Evolutionary conservation across 176 grass and related monocot species (phyloP), one percentile per base, ranked within the genome.

Genomic region (Musa acuminata): DNA sequence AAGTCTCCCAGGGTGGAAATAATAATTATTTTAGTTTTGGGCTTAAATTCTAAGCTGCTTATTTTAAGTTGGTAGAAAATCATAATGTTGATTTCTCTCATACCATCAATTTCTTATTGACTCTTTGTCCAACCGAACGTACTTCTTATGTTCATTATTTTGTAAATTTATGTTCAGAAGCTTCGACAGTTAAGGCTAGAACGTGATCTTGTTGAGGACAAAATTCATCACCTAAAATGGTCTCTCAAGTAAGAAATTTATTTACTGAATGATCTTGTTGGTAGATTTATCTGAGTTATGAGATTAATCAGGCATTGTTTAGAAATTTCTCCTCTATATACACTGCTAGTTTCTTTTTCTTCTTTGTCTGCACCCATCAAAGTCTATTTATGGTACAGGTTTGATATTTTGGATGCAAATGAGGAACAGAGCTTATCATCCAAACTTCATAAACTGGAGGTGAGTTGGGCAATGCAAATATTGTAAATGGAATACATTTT

Each of bases 141-240:
- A 9, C 21, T 27, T 53, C 48, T 25, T 14, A 52, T 9, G 69
- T 73, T 57, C 5, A 19, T 51, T 49, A 53, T 49, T 49, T 25
- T 73, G 59, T 25, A 72, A 8, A 62, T 74, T 62, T 75, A 51
- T 74, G 72, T 53, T 49, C 80, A 98, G 95, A 88, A 89, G 73
- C 87, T 98, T 81, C 87, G 86, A 67, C 86, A 82, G 67, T 85
- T 89, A 75, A 94, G 95, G 70, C 89, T 83, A 75, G 86, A 98
- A 26, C 88, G 86, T 51, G 90, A 98, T 84, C 82, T 87, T 78
- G 72, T 94, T 82, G 95, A 98, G 69, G 95, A 98, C 79, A 91
- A 35, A 83, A 89, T 98, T 78, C 88, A 98, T 89, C 84, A 77
- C 83, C 84, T 98, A 68, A 91, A 91, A 77, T 98, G 95, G 90